phyloP scores from a whole-genome alignment of 1,139 yeast genomes.

The Diutina siamensis region DNA sequence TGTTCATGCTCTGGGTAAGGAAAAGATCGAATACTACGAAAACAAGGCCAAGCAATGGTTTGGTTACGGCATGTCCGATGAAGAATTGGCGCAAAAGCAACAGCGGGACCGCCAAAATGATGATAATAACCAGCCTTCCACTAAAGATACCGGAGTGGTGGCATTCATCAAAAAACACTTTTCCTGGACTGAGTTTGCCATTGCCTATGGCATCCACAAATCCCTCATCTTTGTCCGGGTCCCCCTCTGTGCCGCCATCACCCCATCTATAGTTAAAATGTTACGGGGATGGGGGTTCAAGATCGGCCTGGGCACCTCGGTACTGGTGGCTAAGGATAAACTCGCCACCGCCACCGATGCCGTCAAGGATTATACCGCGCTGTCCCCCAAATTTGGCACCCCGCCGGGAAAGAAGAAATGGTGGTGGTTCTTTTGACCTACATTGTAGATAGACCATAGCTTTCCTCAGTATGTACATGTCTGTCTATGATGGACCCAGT shows the following conservation, averaged over 20 bases:
- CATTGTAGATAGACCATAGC: slow-evolving; percentile 9
- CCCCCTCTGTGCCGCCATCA: slow-evolving; percentile 86
- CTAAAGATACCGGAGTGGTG: slow-evolving; percentile 15
- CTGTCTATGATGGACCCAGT: neutral
- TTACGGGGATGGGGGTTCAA: slow-evolving; percentile 75
- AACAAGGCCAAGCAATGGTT: slow-evolving; percentile 45
- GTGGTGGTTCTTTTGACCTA: slow-evolving; percentile 50
- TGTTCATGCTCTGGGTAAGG: slow-evolving; percentile 83
- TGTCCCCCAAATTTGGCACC: slow-evolving; percentile 39
- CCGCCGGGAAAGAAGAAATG: slow-evolving; percentile 42
- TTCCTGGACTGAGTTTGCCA: slow-evolving; percentile 58
- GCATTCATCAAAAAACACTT: slow-evolving; percentile 12
- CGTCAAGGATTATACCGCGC: slow-evolving; percentile 17
- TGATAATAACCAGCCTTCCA: slow-evolving; percentile 10
- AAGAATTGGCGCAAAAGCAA: slow-evolving; percentile 25
- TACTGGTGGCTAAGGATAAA: slow-evolving; percentile 25
- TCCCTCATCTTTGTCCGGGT: slow-evolving; percentile 68
- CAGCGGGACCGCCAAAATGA: slow-evolving; percentile 21
- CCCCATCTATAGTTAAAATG: slow-evolving; percentile 63
- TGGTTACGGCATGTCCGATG: slow-evolving; percentile 41
- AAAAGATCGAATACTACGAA: slow-evolving; percentile 57
- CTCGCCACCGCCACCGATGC: slow-evolving; percentile 17
- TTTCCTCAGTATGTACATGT: neutral
- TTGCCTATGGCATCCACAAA: slow-evolving; percentile 93
- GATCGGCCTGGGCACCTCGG: slow-evolving; percentile 39